Conservation (phyloP, 2,329 filamentous ascomycete genomes). For the Sporothrix pseudoabietina region DNA sequence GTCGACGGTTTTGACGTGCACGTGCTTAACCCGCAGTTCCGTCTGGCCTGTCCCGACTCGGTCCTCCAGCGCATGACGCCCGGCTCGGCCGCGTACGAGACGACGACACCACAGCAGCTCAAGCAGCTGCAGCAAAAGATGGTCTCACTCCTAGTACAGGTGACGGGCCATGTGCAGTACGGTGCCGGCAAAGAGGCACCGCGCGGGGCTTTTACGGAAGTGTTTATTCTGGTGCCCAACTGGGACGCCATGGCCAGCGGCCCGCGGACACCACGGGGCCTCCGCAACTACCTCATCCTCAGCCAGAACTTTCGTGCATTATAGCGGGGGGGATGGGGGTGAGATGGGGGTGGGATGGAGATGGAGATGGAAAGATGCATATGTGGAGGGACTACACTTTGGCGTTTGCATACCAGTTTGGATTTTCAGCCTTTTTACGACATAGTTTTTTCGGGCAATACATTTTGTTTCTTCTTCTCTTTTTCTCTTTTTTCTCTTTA, state of each 20-base stretch:
- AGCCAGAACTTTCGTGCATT: constrained; percentile 71
- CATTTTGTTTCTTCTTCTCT: not conserved
- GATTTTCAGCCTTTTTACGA: not conserved
- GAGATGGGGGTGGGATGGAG: not conserved
- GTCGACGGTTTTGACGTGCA: constrained; percentile 77
- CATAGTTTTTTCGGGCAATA: too few relatives aligned
- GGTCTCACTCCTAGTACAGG: constrained; percentile 71
- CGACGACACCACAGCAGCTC: constrained; percentile 42
- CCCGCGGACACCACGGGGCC: constrained; percentile 55
- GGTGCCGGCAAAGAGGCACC: constrained; percentile 64
- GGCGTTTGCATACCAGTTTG: not conserved
- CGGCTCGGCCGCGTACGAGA: constrained; percentile 26
- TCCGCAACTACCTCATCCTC: constrained; percentile 66
- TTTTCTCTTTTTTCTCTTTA: not conserved
- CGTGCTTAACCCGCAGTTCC: constrained; percentile 70
- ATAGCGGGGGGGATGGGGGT: constrained; percentile 35
- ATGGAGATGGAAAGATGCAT: too few relatives aligned
- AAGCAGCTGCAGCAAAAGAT: constrained; percentile 55
- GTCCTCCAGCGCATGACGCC: constrained; percentile 38
- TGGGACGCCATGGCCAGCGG: constrained; percentile 55
- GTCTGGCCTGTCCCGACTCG: constrained; percentile 56
- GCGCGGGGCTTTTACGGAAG: constrained; percentile 75
- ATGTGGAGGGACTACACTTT: not conserved
- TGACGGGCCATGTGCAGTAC: constrained; percentile 72
- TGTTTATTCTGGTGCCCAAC: constrained; percentile 78